Evolutionary conservation across 495 filamentous ascomycete genomes (phyloP), one percentile per base, ranked within the genome.

Genomic region (Podospora sp.): DNA sequence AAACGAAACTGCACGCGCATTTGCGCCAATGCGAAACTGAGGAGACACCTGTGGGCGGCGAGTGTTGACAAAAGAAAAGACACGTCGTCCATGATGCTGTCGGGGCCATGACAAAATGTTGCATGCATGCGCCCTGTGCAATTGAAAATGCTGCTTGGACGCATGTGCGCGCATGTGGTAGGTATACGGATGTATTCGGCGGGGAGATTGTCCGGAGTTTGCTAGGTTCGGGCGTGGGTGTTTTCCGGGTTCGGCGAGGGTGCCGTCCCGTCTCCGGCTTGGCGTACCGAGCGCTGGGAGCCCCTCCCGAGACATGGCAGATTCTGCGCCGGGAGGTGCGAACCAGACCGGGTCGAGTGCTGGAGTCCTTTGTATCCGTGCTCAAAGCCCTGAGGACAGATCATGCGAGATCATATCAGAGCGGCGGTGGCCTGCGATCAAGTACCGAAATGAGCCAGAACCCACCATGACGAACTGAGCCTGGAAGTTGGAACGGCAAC

Each of bases 371-470:
- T 46, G 40, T 46, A 46, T 46, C 40, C 40, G 40, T 46, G 5
- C 40, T 46, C 40, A 12, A 18, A 11, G 40, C 5, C 11, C 40
- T 18, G 9, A 18, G 16, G 40, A 6, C 40, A 2, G 25, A 55
- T 55, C 52, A 46, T 46, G 40, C 40, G 12, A 46, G 40, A 46
- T 46, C 11, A 46, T 6, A 46, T 46, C 52, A n/a, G 25, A 11
- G 20, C n/a, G 21, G 14, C 20, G 21, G 52, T 55, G 25, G 52
- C 52, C 6, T n/a, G 9, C 16, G n/a, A 11, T 24, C n/a, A 22
- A 55, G 52, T 55, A n/a, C 52, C 52, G 52, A 26, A 55, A 55
- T 55, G 52, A 55, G 52, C n/a, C 2, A 2, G 52, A 55, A 55
- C 52, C 24, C 52, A 55, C 8, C 52, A 26, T 26, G 22, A 22